Base-by-base conservation (phyloP, 306 rosid genomes). In the Quercus alba region DNA sequence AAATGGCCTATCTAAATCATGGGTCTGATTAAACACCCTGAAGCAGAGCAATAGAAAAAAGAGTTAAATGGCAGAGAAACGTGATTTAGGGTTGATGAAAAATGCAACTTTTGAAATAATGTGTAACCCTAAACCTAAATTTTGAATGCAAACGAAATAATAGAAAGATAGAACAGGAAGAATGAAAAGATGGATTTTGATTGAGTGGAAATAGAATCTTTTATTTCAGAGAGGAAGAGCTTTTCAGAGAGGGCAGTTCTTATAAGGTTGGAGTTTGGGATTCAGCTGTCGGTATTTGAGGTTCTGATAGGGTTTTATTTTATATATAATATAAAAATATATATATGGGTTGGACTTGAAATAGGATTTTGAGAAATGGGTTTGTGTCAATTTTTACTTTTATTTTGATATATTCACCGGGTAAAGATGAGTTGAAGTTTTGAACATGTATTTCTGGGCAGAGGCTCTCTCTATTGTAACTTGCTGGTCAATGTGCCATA, bases 41-140 rank as follows among this genome's bases (percentile, higher is more conserved):
- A 18, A 19, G 14, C 52, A 35, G 52, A 35, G 26, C 54, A 3
- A 19, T 8, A 33, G 20, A 14, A 25, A 26, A 25, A 18, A 31
- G 4, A 59, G 33, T 25, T 21, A 1, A 14, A 33, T 33, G 17
- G 52, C 49, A 68, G 52, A 68, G 52, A 68, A 67, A 35, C 25
- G 5, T 30, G 72, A 68, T 31, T 67, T 35, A 35, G 72, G 51
- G 70, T 64, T 64, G 46, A 49, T 13, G 35, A 66, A 11, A 57
- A 9, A 3, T 11, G 66, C 18, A 3, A 3, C 66, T 23, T 23
- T 59, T 59, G 5, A 59, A 25, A 31, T 13, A 4, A 30, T 33
- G 6, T 17, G 41, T 31, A 67, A 67, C 72, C 72, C 72, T 67
- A 67, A 67, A 67, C 72, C 72, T 67, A 35, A 19, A 67, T 19